phyloP scores from a whole-genome alignment of 2,329 filamentous ascomycete genomes.

The Fusarium circinatum region DNA sequence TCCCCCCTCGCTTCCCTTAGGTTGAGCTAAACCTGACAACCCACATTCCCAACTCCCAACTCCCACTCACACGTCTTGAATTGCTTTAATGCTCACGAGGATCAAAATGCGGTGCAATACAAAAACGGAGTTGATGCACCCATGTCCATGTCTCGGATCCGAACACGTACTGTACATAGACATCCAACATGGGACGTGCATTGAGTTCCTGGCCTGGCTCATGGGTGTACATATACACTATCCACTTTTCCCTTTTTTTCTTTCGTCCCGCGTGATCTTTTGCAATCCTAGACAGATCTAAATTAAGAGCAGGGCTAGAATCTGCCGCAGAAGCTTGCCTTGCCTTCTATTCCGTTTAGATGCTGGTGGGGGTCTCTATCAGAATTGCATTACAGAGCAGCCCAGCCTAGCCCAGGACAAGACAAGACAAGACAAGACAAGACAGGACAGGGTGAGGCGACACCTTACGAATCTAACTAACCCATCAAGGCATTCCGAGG shows the following conservation, averaged over 20 bases:
- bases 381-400: not conserved
- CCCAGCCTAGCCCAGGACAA: not conserved
- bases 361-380: not conserved
- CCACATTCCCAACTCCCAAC: not conserved
- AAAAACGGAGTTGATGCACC: not conserved
- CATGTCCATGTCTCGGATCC: conserved; percentile 10
- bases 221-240: no score
- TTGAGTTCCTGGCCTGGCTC: not conserved
- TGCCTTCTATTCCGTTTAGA: not conserved
- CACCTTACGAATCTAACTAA: conserved; percentile 14
- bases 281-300: conserved; percentile 13
- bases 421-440: not conserved
- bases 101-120: not conserved
- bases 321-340: not conserved
- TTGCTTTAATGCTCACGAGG: conserved; percentile 13
- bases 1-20: not conserved
- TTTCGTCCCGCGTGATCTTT: conserved; percentile 20
- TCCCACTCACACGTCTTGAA: conserved; percentile 7
- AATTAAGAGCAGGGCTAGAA: conserved; percentile 21
- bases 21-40: conserved; percentile 1
- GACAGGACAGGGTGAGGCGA: not conserved
- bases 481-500: conserved; percentile 21
- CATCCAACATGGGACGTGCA: not conserved
- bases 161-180: conserved; percentile 1
- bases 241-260: conserved; percentile 13